Base-by-base conservation (phyloP, 345 rosid species). In the Populus tremula region DNA sequence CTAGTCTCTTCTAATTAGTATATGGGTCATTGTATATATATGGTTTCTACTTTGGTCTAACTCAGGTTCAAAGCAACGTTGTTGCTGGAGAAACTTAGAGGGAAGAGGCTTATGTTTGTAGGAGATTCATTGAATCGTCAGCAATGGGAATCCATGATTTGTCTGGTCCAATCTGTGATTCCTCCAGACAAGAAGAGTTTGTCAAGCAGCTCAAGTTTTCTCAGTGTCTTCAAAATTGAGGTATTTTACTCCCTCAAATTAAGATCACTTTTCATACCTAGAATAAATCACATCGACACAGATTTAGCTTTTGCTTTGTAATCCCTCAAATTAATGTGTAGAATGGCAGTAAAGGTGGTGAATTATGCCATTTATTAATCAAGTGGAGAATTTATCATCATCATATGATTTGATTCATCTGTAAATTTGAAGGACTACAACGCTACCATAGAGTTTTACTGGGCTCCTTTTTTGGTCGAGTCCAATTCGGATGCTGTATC, bases 11-110 rank as follows among this genome's bases (percentile, higher is more conserved):
- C 21, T 64, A 8, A 16, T 0, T 6, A 29, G 35, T 31, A 33
- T 14, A 64, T 0, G 12, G 1, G 68, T 29, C 7, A 31, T 13
- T 17, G 38, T 29, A 33, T 12, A 10, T 33, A 16, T 9, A 3
- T 20, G 36, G 14, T 39, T 20, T 63, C 27, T 43, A 4, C 63
- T 78, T 41, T 35, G 23, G 6, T 66, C 18, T 3, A 39, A 41
- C 67, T 14, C 12, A 92, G 92, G 87, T 90, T 92, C 31, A 81
- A 89, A 13, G 80, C 85, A 43, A 89, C 76, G 76, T 38, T 84
- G 61, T 76, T 92, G 63, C 84, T 90, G 45, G 66, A 59, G 14
- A 76, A 76, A 31, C 76, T 81, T 7, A 25, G 23, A 65, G 80
- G 83, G 27, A 81, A 81, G 73, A 81, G 80, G 62, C 53, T 81